These are phyloP conservation scores for Sporisorium reilianum DNA, from an alignment of 1,284 basidiomycete species.

Conservation along the genomic window DNA sequence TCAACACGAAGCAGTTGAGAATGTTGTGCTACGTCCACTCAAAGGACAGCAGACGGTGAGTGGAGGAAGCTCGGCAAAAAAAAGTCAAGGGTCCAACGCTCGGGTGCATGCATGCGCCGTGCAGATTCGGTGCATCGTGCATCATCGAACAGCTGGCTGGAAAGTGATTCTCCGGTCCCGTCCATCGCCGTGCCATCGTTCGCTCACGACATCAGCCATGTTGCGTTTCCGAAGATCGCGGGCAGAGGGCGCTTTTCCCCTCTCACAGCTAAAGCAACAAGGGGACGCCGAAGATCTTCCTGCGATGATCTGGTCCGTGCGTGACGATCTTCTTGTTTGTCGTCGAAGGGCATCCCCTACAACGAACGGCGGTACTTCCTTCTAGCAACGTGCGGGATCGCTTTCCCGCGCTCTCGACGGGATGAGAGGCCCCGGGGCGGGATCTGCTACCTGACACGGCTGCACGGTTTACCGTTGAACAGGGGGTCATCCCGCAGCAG, in stretches of 20 bases:
- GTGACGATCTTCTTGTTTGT: too few species aligned
- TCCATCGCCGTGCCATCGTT: not conserved
- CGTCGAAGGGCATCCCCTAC: too few species aligned
- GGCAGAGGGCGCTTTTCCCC: not conserved
- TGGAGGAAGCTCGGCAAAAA: constrained; percentile 1
- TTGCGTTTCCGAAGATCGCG: not conserved
- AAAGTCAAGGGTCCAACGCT: constrained; percentile 15
- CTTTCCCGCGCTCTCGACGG: too few species aligned
- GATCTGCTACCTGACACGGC: too few species aligned
- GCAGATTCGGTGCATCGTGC: constrained; percentile 24
- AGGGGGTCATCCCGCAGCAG: not conserved
- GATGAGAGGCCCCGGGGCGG: too few species aligned
- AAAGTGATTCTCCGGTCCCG: constrained; percentile 8
- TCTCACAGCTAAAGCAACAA: too few species aligned
- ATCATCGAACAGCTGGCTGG: constrained; percentile 23
- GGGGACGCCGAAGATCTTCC: too few species aligned
- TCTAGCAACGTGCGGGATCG: too few species aligned
- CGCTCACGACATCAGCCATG: constrained; percentile 18
- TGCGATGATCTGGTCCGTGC: not conserved
- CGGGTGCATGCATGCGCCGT: constrained; percentile 14
- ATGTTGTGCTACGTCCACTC: not conserved
- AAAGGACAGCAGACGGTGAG: not conserved
- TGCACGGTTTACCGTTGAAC: not conserved
- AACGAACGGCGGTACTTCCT: too few species aligned
- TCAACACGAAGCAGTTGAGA: not conserved